Base-by-base conservation (phyloP, 169 alveolate species). In the Eimeria tenella region DNA sequence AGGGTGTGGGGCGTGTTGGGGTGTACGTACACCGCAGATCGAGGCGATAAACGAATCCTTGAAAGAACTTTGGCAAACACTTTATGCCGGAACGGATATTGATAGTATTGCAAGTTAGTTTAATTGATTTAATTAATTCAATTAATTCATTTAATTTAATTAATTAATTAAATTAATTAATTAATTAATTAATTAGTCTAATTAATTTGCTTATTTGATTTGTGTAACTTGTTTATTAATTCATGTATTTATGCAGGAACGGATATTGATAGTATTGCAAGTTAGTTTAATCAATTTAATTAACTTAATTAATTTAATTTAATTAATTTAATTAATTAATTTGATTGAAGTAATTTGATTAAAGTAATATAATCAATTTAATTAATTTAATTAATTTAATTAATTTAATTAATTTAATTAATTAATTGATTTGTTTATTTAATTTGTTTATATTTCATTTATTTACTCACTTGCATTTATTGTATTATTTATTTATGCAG, bases 51-150 rank as follows among this genome's bases (percentile, higher is more conserved):
- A 99, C 96, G 94, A 97, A 77, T 96, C 98, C 49, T 96, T 99
- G 74, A 97, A 97, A 92, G 99, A 99, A 93, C 97, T 99, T 93
- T 99, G 99, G 99, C 98, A 98, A 75, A 97, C 98, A 93, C 13
- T 81, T 8, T 86, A 56, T 56, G 97, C 97, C 90, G 99, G 99
- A 70, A 96, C 95, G 49, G 99, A 99, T 93, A 98, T 99, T 19
- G 99, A 99, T 58, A 98, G 97, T 84, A 98, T 99, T 0, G 98
- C 97, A 90, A 70, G 94, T 86, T n/a, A n/a, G n/a, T n/a, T n/a
- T n/a, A n/a, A n/a, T n/a, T n/a, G n/a, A n/a, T n/a, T n/a, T n/a
- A n/a, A n/a, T n/a, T n/a, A n/a, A n/a, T n/a, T n/a, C n/a, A n/a
- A n/a, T n/a, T n/a, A 49, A 93, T 11, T n/a, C 5, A 75, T 42